Evolutionary conservation across 192 early-diverging fungal species (phyloP).

Genomic region (Backusella tarrabulga): DNA sequence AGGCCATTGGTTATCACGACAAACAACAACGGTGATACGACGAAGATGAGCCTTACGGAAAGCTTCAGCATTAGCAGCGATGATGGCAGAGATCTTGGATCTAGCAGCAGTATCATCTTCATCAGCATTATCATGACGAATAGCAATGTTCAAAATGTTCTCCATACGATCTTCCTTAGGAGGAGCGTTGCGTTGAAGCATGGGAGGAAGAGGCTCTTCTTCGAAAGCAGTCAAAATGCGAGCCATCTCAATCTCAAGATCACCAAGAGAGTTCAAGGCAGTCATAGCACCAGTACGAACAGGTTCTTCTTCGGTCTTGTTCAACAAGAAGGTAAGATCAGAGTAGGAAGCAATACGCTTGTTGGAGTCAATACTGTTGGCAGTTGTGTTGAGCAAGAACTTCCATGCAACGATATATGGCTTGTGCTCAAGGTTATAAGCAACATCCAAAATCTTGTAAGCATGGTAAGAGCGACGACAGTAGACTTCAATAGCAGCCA

Average conservation of each 20-base stretch:
- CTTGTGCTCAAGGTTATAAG: constrained; percentile 61
- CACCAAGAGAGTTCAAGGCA: constrained; percentile 65
- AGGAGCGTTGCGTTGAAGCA: constrained; percentile 13
- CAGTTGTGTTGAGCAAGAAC: constrained; percentile 59
- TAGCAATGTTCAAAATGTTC: constrained; percentile 85
- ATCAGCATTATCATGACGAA: constrained; percentile 63
- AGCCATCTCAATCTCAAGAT: constrained; percentile 64
- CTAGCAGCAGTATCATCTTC: constrained; percentile 68
- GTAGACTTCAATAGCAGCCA: constrained; percentile 95
- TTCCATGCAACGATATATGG: constrained; percentile 79
- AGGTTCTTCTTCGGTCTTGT: constrained; percentile 68
- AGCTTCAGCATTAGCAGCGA: constrained; percentile 53
- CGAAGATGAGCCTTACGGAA: constrained; percentile 79
- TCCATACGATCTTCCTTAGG: constrained; percentile 46
- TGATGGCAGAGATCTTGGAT: constrained; percentile 60
- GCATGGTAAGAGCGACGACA: constrained; percentile 97
- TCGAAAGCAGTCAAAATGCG: constrained; percentile 62
- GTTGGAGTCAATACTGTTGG: constrained; percentile 42
- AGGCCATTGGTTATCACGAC: constrained; percentile 79
- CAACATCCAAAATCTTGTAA: constrained; percentile 88
- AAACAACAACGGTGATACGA: constrained; percentile 88
- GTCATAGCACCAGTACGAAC: constrained; percentile 87
- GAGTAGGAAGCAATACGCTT: constrained; percentile 78
- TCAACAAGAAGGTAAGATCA: constrained; percentile 77
- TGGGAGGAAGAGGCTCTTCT: constrained; percentile 31